Base-by-base conservation (phyloP, 352 stramenopile species). In the Phytopythium montanum region DNA sequence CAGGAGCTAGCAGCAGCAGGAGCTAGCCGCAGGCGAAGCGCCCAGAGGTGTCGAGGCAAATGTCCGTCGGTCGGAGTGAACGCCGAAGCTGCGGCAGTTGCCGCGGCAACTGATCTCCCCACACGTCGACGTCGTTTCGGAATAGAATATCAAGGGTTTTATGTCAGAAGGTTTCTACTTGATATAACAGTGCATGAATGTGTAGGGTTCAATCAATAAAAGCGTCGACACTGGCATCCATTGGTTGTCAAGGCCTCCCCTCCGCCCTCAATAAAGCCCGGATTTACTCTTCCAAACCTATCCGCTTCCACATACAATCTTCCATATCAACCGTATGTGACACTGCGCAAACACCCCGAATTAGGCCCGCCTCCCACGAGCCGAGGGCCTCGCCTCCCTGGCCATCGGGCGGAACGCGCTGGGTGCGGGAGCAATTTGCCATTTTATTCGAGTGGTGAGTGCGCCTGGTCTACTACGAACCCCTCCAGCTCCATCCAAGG, bases 391-490 rank as follows among this genome's bases (percentile, higher is more conserved):
- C 49, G 49, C 49, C 41, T n/a, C n/a, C 34, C 18, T 41, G 31
- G 29, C 19, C 19, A 8, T 26, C 50, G 31, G 18, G 49, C 49
- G 28, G 49, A 26, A 36, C 16, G 29, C 50, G 31, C 41, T 46
- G 19, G n/a, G 41, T 7, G 44, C 23, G 29, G 23, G 44, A 51
- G 52, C 52, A 58, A 58, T 58, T 58, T 58, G 52, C 52, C 70
- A 75, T 77, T 71, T 80, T 76, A 82, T 86, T 87, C 72, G 73
- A 81, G 73, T 81, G 73, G 73, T 87, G 67, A 66, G 75, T 80
- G 76, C 79, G 56, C 57, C 57, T 62, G 57, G 57, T 56, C 38
- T 62, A 65, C 64, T 62, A 57, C 48, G 59, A 58, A 69, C 68
- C 67, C 64, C 42, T 72, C 56, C 64, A 55, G 56, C 54, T 54